A percentile compares a stretch with the other conserved stretches of the same genome.
phyloP scores from a whole-genome alignment of 148 eudicot species.

The Chenopodium album region DNA sequence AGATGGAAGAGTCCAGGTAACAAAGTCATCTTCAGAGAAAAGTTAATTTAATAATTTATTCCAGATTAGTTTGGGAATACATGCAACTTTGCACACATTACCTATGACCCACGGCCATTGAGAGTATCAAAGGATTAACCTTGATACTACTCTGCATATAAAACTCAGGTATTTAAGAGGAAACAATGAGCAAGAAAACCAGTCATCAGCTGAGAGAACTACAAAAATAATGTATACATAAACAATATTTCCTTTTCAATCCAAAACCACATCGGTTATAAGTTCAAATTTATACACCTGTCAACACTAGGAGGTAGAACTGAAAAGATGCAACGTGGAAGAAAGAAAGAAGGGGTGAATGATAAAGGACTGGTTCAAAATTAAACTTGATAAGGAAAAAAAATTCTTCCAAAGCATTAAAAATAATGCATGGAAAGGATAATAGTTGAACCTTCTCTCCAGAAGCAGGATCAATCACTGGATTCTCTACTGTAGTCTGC shows the following conservation, averaged over 20 bases:
- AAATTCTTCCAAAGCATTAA: not conserved
- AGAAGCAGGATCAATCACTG: constrained; percentile 82
- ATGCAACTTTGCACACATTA: not conserved
- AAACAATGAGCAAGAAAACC: not conserved
- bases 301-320: not conserved
- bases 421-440: not conserved
- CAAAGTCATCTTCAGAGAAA: not conserved
- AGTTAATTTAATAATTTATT: too few species aligned
- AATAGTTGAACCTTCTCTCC: constrained; percentile 70
- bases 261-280: not conserved
- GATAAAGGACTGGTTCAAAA: not conserved
- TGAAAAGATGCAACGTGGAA: not conserved
- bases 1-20: not conserved
- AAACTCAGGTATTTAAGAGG: not conserved
- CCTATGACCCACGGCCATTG: not conserved
- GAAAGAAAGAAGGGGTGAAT: constrained; percentile 3
- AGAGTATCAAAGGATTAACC: too few species aligned
- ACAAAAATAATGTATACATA: not conserved
- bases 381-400: not conserved
- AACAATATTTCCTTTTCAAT: not conserved
- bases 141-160: not conserved
- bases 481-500: constrained; percentile 65
- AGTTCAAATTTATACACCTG: not conserved
- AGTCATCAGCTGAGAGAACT: not conserved
- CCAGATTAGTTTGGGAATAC: not conserved